Evolutionary conservation across 2,329 filamentous ascomycete genomes (phyloP), one percentile per base, ranked within the genome.

Genomic region (Alternaria alternata): DNA sequence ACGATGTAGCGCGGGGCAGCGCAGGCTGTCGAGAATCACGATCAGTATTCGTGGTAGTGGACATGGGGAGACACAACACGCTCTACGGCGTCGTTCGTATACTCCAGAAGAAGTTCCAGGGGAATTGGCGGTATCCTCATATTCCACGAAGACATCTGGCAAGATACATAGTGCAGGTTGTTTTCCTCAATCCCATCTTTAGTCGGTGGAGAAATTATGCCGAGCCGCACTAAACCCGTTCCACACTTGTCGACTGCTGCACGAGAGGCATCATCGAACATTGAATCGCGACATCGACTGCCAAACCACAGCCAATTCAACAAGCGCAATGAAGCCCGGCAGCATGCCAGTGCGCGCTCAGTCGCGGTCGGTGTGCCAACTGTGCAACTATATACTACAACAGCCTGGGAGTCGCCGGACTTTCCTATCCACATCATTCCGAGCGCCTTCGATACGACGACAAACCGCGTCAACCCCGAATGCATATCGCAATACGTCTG

Each of bases 361-460:
- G 18, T 62, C 75, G 63, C 74, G 71, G 62, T 67, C 72, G 39
- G 61, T 75, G 16, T 78, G 75, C 63, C 74, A 76, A 59, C 60
- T 75, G 61, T 78, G 75, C 66, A 71, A 73, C 58, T 73, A 68
- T 66, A 68, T 75, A 36, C 48, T 66, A 54, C 74, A 64, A 65
- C 72, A 73, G 67, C 70, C 73, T 36, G 58, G 68, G 14, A 58
- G 56, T 44, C 74, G 72, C 53, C 75, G 74, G 56, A 64, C 69
- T 8, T 75, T 75, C 57, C 52, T 72, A 57, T 60, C 67, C 54
- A 54, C 68, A 20, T 67, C 67, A 16, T 39, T 72, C 59, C 69
- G 65, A 56, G 64, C 70, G 52, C 67, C 71, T 64, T 64, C 73
- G 16, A 61, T 69, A 43, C 72, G 61, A 32, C 68, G 71, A 58